A percentile compares a stretch with the other conserved stretches of the same genome.
These are phyloP conservation scores for Malassezia arunalokei DNA, from an alignment of 1,284 basidiomycete genomes.

Conservation along the genomic window DNA sequence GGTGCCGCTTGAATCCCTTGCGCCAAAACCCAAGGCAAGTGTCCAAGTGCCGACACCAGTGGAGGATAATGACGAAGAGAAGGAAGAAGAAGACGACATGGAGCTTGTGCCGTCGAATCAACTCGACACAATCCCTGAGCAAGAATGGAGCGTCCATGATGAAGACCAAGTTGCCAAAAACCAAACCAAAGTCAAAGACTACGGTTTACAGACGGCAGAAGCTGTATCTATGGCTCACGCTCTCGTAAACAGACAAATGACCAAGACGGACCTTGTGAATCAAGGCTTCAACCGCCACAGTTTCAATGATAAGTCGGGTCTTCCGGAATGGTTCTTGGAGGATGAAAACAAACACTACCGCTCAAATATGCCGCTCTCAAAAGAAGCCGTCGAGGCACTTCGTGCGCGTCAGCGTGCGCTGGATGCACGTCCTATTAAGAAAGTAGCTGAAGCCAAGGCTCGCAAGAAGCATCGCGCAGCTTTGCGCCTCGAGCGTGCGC, in stretches of 20 bases:
- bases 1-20: conserved; percentile 49
- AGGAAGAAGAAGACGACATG: conserved; percentile 41
- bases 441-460: conserved; percentile 95
- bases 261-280: conserved; percentile 76
- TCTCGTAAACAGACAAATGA: conserved; percentile 81
- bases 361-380: conserved; percentile 86
- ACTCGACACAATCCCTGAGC: conserved; percentile 62
- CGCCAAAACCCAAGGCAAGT: conserved; percentile 47
- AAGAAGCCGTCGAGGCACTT: conserved; percentile 78
- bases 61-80: conserved; percentile 38
- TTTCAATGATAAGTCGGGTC: conserved; percentile 75
- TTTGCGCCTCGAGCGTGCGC: conserved; percentile 74
- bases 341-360: conserved; percentile 90
- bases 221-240: conserved; percentile 83
- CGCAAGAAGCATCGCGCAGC: conserved; percentile 86
- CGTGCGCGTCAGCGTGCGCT: conserved; percentile 82
- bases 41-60: conserved; percentile 46
- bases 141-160: conserved; percentile 70
- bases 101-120: conserved; percentile 49
- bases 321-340: conserved; percentile 93
- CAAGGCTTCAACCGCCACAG: conserved; percentile 85
- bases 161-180: conserved; percentile 62
- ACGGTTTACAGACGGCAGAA: conserved; percentile 77
- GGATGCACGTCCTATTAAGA: conserved; percentile 96
- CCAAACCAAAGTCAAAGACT: conserved; percentile 60